Evolutionary conservation across 306 rosid species (phyloP).

Genomic region (Phaseolus lunatus): DNA sequence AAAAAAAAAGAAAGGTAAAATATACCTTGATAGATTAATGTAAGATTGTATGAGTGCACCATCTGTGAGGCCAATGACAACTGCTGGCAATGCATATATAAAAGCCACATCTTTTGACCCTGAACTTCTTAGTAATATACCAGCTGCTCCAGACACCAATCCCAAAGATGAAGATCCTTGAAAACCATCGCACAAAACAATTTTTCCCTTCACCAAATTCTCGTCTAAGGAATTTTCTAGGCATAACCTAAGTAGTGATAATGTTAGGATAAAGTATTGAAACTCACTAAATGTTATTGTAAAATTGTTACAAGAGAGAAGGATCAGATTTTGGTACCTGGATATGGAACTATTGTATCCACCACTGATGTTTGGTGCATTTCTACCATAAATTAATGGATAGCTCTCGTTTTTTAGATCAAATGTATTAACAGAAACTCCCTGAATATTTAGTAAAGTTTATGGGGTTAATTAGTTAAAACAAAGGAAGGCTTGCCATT

Average conservation of each 20-base stretch:
- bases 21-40: conserved; percentile 20
- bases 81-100: conserved; percentile 39
- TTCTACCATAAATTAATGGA: conserved; percentile 4
- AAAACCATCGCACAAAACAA: conserved; percentile 46
- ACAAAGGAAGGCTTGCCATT: too few species aligned
- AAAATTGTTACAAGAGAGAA: too few species aligned
- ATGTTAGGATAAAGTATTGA: neutral
- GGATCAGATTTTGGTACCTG: neutral
- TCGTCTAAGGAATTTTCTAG: neutral
- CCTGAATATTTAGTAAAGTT: neutral
- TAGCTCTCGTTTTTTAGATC: neutral
- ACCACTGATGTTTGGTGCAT: neutral
- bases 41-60: conserved; percentile 32
- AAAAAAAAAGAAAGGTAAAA: neutral
- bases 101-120: neutral
- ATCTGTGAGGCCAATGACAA: neutral
- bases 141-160: conserved; percentile 9
- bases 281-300: neutral
- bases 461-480: neutral
- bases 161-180: neutral
- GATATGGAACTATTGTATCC: neutral
- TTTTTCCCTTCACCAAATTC: conserved; percentile 46
- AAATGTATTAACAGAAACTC: neutral
- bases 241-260: conserved; percentile 34
- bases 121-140: conserved; percentile 22